phyloP scores from a whole-genome alignment of 352 stramenopile genomes.

The Blastocystis sp. region DNA sequence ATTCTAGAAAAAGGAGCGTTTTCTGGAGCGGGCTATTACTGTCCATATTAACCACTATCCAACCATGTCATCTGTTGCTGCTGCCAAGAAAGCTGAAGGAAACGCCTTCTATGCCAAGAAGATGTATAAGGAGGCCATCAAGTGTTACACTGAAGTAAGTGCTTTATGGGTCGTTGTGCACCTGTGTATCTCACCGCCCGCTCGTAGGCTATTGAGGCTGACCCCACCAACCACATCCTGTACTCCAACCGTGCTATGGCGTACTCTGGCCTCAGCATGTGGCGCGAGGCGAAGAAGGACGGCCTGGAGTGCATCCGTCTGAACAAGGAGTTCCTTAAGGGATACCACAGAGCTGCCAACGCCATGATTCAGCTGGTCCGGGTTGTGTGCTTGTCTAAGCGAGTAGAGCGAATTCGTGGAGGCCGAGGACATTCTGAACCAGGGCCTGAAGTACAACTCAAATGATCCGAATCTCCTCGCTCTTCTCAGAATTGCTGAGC shows the following conservation, averaged over 20 bases:
- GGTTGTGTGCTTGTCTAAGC: neutral
- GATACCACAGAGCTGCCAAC: conserved; percentile 82
- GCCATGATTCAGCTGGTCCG: conserved; percentile 77
- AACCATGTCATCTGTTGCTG: conserved; percentile 34
- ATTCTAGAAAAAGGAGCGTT: too few relatives aligned
- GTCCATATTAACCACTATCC: too few relatives aligned
- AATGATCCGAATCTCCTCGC: conserved; percentile 67
- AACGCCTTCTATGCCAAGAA: conserved; percentile 82
- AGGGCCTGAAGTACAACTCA: conserved; percentile 37
- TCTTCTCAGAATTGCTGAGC: conserved; percentile 64
- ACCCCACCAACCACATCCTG: conserved; percentile 82
- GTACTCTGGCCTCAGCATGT: conserved; percentile 65
- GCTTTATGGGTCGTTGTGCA: neutral
- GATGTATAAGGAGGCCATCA: conserved; percentile 77
- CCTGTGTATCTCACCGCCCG: neutral
- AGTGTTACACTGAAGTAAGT: conserved; percentile 77
- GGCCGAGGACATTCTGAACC: conserved; percentile 62
- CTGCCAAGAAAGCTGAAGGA: conserved; percentile 73
- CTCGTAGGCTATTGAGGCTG: conserved; percentile 77
- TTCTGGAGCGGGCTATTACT: too few relatives aligned
- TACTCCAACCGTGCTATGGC: conserved; percentile 78
- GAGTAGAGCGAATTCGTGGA: conserved; percentile 66
- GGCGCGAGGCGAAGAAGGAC: conserved; percentile 76
- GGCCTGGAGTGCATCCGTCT: conserved; percentile 79
- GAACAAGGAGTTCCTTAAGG: conserved; percentile 83